A percentile compares a stretch with the other conserved stretches of the same genome.
phyloP scores from a whole-genome alignment of 768 basidiomycete genomes.

The Lactarius tabidus region DNA sequence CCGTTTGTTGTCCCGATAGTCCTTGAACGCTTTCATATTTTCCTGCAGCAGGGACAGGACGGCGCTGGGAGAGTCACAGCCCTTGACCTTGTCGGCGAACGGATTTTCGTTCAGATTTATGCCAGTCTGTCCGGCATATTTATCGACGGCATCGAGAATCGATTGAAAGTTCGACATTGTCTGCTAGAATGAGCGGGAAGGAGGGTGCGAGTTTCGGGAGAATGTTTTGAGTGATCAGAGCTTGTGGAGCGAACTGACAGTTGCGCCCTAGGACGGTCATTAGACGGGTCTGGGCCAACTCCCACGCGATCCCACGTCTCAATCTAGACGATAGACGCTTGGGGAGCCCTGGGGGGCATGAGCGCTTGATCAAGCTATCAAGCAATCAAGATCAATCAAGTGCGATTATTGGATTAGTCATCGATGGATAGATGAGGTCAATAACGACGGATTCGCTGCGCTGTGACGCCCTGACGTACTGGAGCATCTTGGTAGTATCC shows the following conservation, averaged over 20 bases:
- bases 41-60: not conserved
- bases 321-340: not conserved
- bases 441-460: not conserved
- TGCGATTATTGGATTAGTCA: too few relatives aligned
- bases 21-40: not conserved
- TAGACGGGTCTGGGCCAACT: too few relatives aligned
- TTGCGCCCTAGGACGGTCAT: not conserved
- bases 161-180: not conserved
- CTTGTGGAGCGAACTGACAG: not conserved
- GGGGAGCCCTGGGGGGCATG: too few relatives aligned
- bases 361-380: too few relatives aligned
- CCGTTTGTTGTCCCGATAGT: not conserved
- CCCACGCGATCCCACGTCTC: too few relatives aligned
- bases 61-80: not conserved
- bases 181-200: not conserved
- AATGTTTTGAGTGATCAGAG: too few relatives aligned
- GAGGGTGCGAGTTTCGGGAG: not conserved
- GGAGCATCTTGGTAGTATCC: too few relatives aligned
- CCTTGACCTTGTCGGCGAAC: not conserved
- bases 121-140: not conserved
- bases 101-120: not conserved
- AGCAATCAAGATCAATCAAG: too few relatives aligned
- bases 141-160: not conserved
- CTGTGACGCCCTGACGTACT: too few relatives aligned
- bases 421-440: too few relatives aligned